These are phyloP conservation scores for Kluyveromyces wickerhamii DNA, from an alignment of 805 yeast species.

Conservation along the genomic window DNA sequence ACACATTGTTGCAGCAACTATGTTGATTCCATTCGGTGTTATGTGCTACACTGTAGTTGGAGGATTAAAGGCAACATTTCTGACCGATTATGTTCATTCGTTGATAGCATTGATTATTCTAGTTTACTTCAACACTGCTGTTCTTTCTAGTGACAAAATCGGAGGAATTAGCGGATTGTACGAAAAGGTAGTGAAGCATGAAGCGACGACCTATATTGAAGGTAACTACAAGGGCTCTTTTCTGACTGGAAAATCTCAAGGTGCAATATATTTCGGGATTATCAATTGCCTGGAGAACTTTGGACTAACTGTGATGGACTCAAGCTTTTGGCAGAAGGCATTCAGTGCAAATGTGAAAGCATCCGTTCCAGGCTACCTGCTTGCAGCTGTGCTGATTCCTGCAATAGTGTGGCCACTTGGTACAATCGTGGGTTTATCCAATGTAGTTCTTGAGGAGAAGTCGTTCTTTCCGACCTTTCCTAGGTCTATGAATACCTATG, in stretches of 20 bases:
- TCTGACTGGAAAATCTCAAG: conserved; percentile 31
- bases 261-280: conserved; percentile 27
- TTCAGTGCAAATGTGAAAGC: conserved; percentile 32
- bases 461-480: conserved; percentile 30
- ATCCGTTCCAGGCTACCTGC: conserved; percentile 33
- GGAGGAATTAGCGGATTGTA: conserved; percentile 40
- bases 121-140: conserved; percentile 33
- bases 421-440: conserved; percentile 32
- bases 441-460: conserved; percentile 30
- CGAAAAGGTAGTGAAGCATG: conserved; percentile 33
- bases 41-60: conserved; percentile 43
- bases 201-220: conserved; percentile 27
- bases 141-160: conserved; percentile 24
- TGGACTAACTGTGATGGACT: conserved; percentile 34
- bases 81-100: conserved; percentile 45
- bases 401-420: conserved; percentile 34
- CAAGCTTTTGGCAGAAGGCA: conserved; percentile 36
- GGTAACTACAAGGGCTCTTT: conserved; percentile 32
- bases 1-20: conserved; percentile 37
- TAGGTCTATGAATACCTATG: conserved; percentile 32
- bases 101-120: conserved; percentile 35
- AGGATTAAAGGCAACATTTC: conserved; percentile 45
- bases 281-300: conserved; percentile 30
- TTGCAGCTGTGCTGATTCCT: conserved; percentile 29
- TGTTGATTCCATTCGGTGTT: conserved; percentile 40